phyloP scores from a whole-genome alignment of 768 basidiomycete species.

The Mycena indigotica region DNA sequence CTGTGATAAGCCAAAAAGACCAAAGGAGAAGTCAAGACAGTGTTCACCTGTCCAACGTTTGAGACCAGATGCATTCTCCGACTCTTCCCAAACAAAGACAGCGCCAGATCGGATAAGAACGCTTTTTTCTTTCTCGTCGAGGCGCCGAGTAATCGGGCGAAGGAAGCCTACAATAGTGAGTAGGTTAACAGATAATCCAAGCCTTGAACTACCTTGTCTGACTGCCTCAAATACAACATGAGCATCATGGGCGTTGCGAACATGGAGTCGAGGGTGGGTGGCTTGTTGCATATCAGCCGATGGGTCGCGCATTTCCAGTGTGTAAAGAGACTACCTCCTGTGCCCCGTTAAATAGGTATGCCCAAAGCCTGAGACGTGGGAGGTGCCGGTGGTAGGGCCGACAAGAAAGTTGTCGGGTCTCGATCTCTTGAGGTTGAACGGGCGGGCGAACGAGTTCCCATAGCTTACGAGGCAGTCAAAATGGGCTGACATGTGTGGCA shows the following conservation, averaged over 20 bases:
- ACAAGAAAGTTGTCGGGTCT: background rate
- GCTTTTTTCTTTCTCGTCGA: conserved; percentile 63
- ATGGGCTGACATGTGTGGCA: background rate
- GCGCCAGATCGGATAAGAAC: conserved; percentile 60
- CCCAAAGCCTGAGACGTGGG: conserved; percentile 15
- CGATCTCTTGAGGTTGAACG: background rate
- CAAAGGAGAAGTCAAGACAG: background rate
- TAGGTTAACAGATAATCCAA: background rate
- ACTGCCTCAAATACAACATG: conserved; percentile 69
- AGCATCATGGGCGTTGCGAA: conserved; percentile 66
- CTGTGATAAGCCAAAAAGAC: conserved; percentile 4
- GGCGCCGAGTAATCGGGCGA: conserved; percentile 52
- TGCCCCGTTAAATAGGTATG: conserved; percentile 27
- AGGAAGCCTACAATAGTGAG: conserved; percentile 33
- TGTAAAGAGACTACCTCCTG: conserved; percentile 19
- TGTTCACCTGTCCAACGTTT: conserved; percentile 63
- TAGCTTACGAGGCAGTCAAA: background rate
- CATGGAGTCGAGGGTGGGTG: conserved; percentile 65
- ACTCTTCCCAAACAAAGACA: conserved; percentile 72
- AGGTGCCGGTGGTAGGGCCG: conserved; percentile 6
- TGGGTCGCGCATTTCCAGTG: conserved; percentile 2
- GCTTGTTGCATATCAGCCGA: conserved; percentile 53
- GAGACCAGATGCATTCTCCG: conserved; percentile 63
- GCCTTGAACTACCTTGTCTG: conserved; percentile 49
- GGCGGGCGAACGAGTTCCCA: background rate